A percentile compares a stretch with the other conserved stretches of the same genome.
Conservation (phyloP, 176 grass and related monocot genomes). For the Phyllostachys edulis region DNA sequence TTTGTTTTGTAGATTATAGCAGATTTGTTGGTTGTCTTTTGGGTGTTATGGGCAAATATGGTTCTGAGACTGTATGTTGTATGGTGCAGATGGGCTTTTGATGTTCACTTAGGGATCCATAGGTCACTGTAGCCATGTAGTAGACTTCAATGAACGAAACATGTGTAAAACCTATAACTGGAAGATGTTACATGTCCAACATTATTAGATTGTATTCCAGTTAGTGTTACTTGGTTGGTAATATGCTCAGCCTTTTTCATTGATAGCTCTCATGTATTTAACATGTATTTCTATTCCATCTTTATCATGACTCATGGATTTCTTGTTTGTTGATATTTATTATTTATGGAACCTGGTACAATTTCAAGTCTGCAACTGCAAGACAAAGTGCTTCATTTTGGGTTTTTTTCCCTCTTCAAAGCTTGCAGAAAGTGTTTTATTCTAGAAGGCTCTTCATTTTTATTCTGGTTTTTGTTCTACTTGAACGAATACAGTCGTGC, state of each 20-base stretch:
- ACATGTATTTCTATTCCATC: too few relatives aligned
- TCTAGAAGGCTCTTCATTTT: constrained; percentile 5
- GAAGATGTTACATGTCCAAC: too few relatives aligned
- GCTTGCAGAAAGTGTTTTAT: not conserved
- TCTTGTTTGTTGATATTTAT: too few relatives aligned
- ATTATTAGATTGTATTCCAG: too few relatives aligned
- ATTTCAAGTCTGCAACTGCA: not conserved
- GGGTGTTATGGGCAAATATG: not conserved
- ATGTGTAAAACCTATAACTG: too few relatives aligned
- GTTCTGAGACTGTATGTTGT: not conserved
- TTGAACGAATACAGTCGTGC: too few relatives aligned
- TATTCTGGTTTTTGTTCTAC: not conserved
- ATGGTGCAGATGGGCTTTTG: not conserved
- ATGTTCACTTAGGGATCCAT: not conserved
- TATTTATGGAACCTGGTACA: too few relatives aligned
- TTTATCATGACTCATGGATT: too few relatives aligned
- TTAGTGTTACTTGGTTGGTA: too few relatives aligned
- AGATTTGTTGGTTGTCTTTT: constrained; percentile 3
- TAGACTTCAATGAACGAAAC: constrained; percentile 5
- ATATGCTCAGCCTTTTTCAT: too few relatives aligned
- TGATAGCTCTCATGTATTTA: too few relatives aligned
- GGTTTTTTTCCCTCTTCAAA: not conserved
- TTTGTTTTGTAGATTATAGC: not conserved
- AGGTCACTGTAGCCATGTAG: not conserved
- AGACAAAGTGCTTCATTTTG: not conserved